Evolutionary conservation across 2,329 filamentous ascomycete genomes (phyloP), one percentile per base, ranked within the genome.

Genomic region (Colletotrichum sp.): DNA sequence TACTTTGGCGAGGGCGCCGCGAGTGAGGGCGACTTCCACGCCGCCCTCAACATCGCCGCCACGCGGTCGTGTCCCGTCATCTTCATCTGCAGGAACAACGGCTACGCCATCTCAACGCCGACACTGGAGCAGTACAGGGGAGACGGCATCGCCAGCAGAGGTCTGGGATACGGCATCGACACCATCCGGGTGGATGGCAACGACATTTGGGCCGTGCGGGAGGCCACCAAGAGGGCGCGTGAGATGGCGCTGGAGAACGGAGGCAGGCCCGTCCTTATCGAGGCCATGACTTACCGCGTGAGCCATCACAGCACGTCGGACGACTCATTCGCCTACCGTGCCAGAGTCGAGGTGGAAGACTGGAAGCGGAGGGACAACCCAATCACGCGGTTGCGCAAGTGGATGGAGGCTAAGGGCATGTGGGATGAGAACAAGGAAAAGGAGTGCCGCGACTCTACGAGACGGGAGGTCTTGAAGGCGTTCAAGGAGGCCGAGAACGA

Each of bases 201-300:
- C 80, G 95, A 98, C 79, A 94, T 98, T 77, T 96, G 96, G 84
- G 95, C 96, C 1, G 95, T 98, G 0, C 89, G 94, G 54, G 93
- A 95, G 83, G 95, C 92, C 0, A 97, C 94, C 29, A 91, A 91
- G 79, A 90, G 90, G 81, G 97, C 97, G 0, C 90, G 96, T 3
- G 88, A 90, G 63, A 90, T 96, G 80, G 96, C 96, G 0, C 88
- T 98, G 5, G 87, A 93, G 70, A 92, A 94, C 57, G 95, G 94
- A n/a, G 94, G 95, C 6, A 91, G 90, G 76, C 95, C 95, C 0
- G 90, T 99, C 0, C 86, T 99, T 9, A 93, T 99, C 54, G 97
- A 99, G 84, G 95, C 95, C 70, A 98, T 99, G 94, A 96, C 94
- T 29, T 99, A 99, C 84, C 95, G 97, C n/a, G 96, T 98, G 57